Evolutionary conservation across 2,329 filamentous ascomycete genomes (phyloP), one percentile per base, ranked within the genome.

Genomic region (Aspergillus proliferans): DNA sequence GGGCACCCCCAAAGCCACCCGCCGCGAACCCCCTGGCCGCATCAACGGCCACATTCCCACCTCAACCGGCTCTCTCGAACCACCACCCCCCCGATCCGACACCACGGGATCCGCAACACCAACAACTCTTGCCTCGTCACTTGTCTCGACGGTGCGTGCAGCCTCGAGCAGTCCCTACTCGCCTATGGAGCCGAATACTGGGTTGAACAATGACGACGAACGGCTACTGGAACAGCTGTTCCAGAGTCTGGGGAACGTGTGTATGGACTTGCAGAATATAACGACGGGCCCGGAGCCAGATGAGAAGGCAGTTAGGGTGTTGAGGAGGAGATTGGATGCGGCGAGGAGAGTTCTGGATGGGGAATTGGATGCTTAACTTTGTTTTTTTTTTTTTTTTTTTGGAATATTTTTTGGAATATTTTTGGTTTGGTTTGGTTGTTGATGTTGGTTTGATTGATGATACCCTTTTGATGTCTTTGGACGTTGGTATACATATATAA

Each of bases 291-390:
- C 50, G 75, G 86, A 68, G 68, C 75, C 46, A 73, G 80, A 55
- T 70, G 71, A 55, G 70, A 78, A 50, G 76, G 76, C 58, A 70
- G 80, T 52, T 80, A 87, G 57, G 47, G 75, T 85, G 51, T 83
- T 87, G 66, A 76, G 88, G 51, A 75, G 86, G 54, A 78, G 86
- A 56, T 77, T 95, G 45, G 88, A 94, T 56, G 81, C 83, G 46
- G 90, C 89, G 4, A 82, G 84, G 51, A 77, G 81, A 46, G 79
- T 88, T 3, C 73, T 95, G 26, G 87, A 92, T 56, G 88, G 87
- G 4, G 71, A 83, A 51, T 78, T 84, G 34, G 58, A 60, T 55
- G 54, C 58, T 56, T 67, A 46, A 61, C 52, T 14, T 49, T 45
- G 26, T 44, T 22, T 33, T 42, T 22, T 38, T 42, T 30, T 43